A percentile compares a stretch with the other conserved stretches of the same genome.
Evolutionary conservation across 1,284 basidiomycete genomes (phyloP).

Genomic region (Papiliotrema laurentii): DNA sequence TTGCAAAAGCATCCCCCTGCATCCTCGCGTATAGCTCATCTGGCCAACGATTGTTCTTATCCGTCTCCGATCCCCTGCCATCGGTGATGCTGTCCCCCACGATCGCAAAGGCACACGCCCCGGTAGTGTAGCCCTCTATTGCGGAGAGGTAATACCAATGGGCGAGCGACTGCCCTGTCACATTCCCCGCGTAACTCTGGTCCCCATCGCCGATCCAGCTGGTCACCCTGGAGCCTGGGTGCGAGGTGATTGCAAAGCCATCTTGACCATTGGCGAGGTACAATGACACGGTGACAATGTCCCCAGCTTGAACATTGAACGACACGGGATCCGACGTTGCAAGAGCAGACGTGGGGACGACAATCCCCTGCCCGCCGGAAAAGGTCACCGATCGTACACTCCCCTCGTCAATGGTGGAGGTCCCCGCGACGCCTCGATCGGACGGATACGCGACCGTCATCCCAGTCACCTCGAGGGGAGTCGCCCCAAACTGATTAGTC

Average conservation of each 20-base stretch:
- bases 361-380: slow-evolving; percentile 48
- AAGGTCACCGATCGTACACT: background rate
- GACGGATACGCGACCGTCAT: background rate
- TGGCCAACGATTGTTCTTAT: slow-evolving; percentile 53
- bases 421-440: slow-evolving; percentile 34
- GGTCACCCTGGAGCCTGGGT: slow-evolving; percentile 55
- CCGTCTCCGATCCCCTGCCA: slow-evolving; percentile 46
- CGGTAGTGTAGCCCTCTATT: slow-evolving; percentile 1
- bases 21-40: slow-evolving; percentile 52
- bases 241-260: slow-evolving; percentile 50
- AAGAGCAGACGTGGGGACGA: slow-evolving; percentile 52
- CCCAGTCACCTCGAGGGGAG: slow-evolving; percentile 50
- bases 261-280: slow-evolving; percentile 51
- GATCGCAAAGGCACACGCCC: slow-evolving; percentile 45
- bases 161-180: no score
- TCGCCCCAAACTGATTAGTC: slow-evolving; percentile 53
- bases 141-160: slow-evolving; percentile 6
- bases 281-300: slow-evolving; percentile 14
- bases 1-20: slow-evolving; percentile 35
- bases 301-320: background rate
- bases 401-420: background rate
- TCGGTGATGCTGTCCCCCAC: slow-evolving; percentile 57
- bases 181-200: slow-evolving; percentile 20
- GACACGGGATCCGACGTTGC: slow-evolving; percentile 50
- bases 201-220: slow-evolving; percentile 51